Evolutionary conservation across 2,329 filamentous ascomycete genomes (phyloP), one percentile per base, ranked within the genome.

Genomic region (Monosporascus cannonballus): DNA sequence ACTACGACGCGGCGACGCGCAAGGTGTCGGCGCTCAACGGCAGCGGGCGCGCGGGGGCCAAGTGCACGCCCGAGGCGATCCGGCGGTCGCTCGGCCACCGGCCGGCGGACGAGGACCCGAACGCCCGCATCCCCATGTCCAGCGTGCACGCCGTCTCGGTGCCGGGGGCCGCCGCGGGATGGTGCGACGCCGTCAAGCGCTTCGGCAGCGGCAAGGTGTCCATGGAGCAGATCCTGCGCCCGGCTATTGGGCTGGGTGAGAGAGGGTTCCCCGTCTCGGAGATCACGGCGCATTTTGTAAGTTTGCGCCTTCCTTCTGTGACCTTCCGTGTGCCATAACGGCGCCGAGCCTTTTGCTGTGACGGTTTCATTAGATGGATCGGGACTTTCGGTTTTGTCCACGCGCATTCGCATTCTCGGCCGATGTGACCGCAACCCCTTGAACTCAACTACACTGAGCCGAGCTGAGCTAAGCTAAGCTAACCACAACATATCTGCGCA

Each of bases 191-290:
- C 0, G 79, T 96, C 1, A 86, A 92, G 70, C 84, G 83, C 51
- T 96, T 97, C 65, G 94, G 94, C 17, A 96, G 92, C 68, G 90
- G 90, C 2, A 95, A 87, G 66, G 63, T 97, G 15, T 83, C 76
- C 8, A 61, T 97, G 72, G 81, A 83, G 60, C 84, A 95, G 63
- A 85, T 97, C 53, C 75, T 99, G 11, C 79, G 75, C 5, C 93
- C 94, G 0, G 94, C 91, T 0, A 92, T 96, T 56, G 83, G 87
- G 64, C 74, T 97, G 37, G 94, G 85, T 5, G 93, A 97, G 68
- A 81, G 89, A 53, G 94, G 94, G 0, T 96, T 93, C 58, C 90
- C 94, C 0, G 90, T 99, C 2, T 90, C 87, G 2, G 90, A 97
- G 66, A 70, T 95, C 8, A 80, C 89, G 20, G 83, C 86, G 0